Base-by-base conservation (phyloP, 1,139 yeast genomes). In the Yamadazyma conglobata region DNA sequence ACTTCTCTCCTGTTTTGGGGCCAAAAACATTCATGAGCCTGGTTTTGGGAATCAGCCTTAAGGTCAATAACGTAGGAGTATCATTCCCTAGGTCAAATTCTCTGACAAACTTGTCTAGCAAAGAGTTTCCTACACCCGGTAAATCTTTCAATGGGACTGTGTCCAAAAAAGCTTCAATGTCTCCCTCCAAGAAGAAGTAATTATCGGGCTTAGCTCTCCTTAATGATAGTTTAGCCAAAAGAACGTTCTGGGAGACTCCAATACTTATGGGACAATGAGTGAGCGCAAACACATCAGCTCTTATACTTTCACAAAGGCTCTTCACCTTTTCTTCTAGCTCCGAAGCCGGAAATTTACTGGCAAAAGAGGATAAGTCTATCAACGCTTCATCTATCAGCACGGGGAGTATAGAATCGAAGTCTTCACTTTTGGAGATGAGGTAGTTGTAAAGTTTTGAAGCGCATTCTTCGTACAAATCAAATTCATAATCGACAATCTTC, bases 301-400 rank as follows among this genome's bases (percentile, higher is more conserved):
- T 62, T 6, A 88, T 58, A 9, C 50, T 45, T 4, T 40, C 34
- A 18, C 70, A 58, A 1, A 77, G 48, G 4, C 43, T 38, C 2
- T 40, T 34, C 0, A 62, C 58, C 4, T 32, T 38, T 4, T 42
- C 38, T 16, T 24, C 40, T 11, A 43, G 11, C 2, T 15, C 6
- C 6, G 43, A 15, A 28, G 27, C n/a, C 21, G 32, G 10, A 5
- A 19, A 17, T 5, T 16, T 12, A 12, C 21, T 27, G 39, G 31
- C 60, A 53, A 27, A 64, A 0, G 72, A 45, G 0, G 85, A 61
- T 2, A 81, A 69, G 44, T 89, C 95, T 10, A 89, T 56, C 17
- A 91, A 58, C 0, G 87, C 96, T 50, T 91, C 98, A 54, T 91
- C 98, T 4, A 91, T 79, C 45, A 93, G 87, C 0, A 91, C 88